Conservation (phyloP, 208 protist genomes). For the Leishmania arabica region DNA sequence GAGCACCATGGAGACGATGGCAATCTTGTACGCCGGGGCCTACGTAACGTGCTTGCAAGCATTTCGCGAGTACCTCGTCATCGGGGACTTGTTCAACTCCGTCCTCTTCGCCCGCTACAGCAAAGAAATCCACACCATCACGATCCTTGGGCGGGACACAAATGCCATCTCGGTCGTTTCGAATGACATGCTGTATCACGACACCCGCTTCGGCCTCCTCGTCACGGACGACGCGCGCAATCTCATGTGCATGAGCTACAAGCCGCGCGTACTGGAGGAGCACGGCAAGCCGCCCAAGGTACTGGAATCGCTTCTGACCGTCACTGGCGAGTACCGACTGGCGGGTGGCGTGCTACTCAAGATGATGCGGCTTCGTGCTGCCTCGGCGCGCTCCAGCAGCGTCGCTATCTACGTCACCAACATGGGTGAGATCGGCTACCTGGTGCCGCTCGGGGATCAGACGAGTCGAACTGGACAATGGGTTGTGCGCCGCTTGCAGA, state of each 20-base stretch:
- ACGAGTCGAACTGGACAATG: slow-evolving; percentile 70
- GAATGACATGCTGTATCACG: slow-evolving; percentile 79
- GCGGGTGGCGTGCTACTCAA: slow-evolving; percentile 63
- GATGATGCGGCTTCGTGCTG: slow-evolving; percentile 61
- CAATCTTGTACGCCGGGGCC: slow-evolving; percentile 81
- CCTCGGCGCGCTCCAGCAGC: slow-evolving; percentile 27
- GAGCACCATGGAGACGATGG: slow-evolving; percentile 62
- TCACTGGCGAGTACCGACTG: slow-evolving; percentile 81
- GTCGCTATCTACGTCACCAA: slow-evolving; percentile 75
- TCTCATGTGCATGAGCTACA: slow-evolving; percentile 77
- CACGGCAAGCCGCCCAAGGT: slow-evolving; percentile 33
- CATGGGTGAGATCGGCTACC: slow-evolving; percentile 80
- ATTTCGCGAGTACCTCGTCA: slow-evolving; percentile 79
- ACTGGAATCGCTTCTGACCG: slow-evolving; percentile 65
- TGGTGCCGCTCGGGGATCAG: slow-evolving; percentile 77
- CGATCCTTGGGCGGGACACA: slow-evolving; percentile 68
- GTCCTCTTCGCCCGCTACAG: slow-evolving; percentile 77
- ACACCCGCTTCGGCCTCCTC: slow-evolving; percentile 68
- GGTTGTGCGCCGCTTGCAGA: slow-evolving; percentile 64
- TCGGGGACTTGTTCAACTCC: slow-evolving; percentile 79
- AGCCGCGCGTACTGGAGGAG: slow-evolving; percentile 55
- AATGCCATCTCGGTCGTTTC: slow-evolving; percentile 62
- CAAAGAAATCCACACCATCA: slow-evolving; percentile 77
- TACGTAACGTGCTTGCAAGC: slow-evolving; percentile 78
- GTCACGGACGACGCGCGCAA: slow-evolving; percentile 76